Conservation (phyloP, 2,329 filamentous ascomycete species). For the Fonsecaea monophora region DNA sequence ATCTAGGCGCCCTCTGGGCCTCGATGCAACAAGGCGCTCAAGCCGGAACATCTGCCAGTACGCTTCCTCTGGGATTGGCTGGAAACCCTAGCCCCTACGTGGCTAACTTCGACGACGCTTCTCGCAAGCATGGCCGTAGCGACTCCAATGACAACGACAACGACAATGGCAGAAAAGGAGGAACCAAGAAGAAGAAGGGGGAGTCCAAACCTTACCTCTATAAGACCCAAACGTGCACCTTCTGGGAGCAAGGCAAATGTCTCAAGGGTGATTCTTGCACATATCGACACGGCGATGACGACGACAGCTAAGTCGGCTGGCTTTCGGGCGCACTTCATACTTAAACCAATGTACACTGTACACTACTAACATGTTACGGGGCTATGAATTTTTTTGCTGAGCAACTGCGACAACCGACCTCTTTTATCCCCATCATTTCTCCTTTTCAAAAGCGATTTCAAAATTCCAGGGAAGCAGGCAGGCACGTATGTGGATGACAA, state of each 20-base stretch:
- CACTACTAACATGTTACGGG: background rate
- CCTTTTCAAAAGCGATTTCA: slow-evolving; percentile 3
- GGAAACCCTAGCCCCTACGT: slow-evolving; percentile 35
- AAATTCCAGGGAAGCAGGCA: background rate
- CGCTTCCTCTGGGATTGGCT: slow-evolving; percentile 27
- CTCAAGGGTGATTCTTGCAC: slow-evolving; percentile 61
- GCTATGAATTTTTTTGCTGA: background rate
- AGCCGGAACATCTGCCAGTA: slow-evolving; percentile 5
- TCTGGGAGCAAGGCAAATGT: slow-evolving; percentile 62
- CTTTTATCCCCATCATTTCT: background rate
- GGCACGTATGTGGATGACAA: background rate
- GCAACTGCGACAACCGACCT: background rate
- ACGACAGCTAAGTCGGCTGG: background rate
- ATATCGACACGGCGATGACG: slow-evolving; percentile 53
- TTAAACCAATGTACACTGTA: background rate
- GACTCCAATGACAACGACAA: slow-evolving; percentile 36
- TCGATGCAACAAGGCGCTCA: slow-evolving; percentile 29
- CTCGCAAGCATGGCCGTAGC: slow-evolving; percentile 31
- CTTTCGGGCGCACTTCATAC: background rate
- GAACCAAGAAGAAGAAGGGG: slow-evolving; percentile 37
- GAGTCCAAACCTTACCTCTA: slow-evolving; percentile 48
- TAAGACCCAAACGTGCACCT: slow-evolving; percentile 58
- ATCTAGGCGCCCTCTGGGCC: slow-evolving; percentile 32
- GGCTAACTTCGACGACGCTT: slow-evolving; percentile 25
- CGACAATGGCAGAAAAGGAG: slow-evolving; percentile 34